phyloP scores from a whole-genome alignment of 768 basidiomycete species.

The Rhizopogon rudus region DNA sequence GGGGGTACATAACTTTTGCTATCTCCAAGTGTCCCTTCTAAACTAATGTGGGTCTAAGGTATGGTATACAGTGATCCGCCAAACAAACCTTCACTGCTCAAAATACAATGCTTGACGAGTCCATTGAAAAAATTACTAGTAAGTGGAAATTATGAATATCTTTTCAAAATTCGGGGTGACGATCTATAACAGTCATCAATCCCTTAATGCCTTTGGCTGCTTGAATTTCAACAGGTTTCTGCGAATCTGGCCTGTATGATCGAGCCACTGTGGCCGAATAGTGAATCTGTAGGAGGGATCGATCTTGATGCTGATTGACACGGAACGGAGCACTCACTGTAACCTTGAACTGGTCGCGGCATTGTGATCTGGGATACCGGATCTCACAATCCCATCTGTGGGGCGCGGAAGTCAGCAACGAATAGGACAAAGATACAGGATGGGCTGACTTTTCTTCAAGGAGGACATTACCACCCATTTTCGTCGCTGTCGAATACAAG shows the following conservation, averaged over 20 bases:
- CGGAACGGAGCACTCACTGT: conserved; percentile 16
- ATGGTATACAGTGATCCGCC: conserved; percentile 12
- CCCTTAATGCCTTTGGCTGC: conserved; percentile 31
- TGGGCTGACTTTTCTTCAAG: conserved; percentile 30
- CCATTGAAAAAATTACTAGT: conserved; percentile 4
- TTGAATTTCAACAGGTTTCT: conserved; percentile 30
- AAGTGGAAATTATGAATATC: neutral
- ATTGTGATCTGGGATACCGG: conserved; percentile 24
- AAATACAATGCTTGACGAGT: conserved; percentile 17
- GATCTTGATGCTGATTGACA: conserved; percentile 8
- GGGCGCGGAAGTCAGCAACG: conserved; percentile 12
- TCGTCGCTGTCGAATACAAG: conserved; percentile 26
- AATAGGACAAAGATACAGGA: conserved; percentile 12
- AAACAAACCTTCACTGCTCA: conserved; percentile 9
- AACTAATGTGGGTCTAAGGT: conserved; percentile 9
- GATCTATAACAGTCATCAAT: conserved; percentile 32
- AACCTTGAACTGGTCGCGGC: conserved; percentile 29
- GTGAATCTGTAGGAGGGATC: conserved; percentile 22
- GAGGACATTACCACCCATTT: conserved; percentile 32
- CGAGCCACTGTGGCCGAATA: conserved; percentile 33
- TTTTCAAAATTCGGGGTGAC: conserved; percentile 24
- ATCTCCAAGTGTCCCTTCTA: conserved; percentile 10
- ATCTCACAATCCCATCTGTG: conserved; percentile 34
- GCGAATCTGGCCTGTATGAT: conserved; percentile 30
- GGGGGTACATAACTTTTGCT: conserved; percentile 24